These are phyloP conservation scores for Larix sibirica DNA, from an alignment of 83 land plant genomes.

Conservation along the genomic window DNA sequence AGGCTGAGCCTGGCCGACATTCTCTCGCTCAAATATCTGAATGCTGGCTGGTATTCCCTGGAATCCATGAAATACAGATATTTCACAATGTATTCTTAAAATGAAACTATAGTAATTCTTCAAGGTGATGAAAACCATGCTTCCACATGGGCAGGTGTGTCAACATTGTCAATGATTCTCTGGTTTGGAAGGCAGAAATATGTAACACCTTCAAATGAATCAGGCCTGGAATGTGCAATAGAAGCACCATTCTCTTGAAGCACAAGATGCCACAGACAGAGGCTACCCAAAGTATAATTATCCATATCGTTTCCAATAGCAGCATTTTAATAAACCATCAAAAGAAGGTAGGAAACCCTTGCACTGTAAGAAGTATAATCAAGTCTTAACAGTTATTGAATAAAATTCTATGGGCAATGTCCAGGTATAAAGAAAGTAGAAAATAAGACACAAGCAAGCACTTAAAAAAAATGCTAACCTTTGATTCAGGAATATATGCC, in stretches of 20 bases:
- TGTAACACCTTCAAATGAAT: not conserved
- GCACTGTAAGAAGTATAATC: not conserved
- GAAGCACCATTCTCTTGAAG: not conserved
- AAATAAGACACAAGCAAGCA: not conserved
- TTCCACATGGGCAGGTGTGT: not conserved
- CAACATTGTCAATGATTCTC: not conserved
- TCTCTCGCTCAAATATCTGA: slow-evolving; percentile 66
- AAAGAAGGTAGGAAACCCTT: not conserved
- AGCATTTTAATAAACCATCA: not conserved
- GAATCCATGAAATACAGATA: slow-evolving; percentile 12
- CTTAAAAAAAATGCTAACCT: slow-evolving; percentile 43
- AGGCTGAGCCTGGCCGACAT: slow-evolving; percentile 59
- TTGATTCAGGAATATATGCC: slow-evolving; percentile 89
- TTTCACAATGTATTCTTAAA: not conserved
- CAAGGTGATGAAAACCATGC: not conserved
- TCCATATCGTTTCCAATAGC: no score
- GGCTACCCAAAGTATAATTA: not conserved
- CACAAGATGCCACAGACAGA: not conserved
- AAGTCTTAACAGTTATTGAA: not conserved
- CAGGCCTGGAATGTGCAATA: not conserved
- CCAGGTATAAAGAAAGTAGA: not conserved
- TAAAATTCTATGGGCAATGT: not conserved
- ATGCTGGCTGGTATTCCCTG: slow-evolving; percentile 97
- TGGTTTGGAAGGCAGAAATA: not conserved
- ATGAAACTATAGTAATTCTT: not conserved